Evolutionary conservation across 805 yeast species (phyloP), one percentile per base, ranked within the genome.

Genomic region (Kazachstania kunashirensis): DNA sequence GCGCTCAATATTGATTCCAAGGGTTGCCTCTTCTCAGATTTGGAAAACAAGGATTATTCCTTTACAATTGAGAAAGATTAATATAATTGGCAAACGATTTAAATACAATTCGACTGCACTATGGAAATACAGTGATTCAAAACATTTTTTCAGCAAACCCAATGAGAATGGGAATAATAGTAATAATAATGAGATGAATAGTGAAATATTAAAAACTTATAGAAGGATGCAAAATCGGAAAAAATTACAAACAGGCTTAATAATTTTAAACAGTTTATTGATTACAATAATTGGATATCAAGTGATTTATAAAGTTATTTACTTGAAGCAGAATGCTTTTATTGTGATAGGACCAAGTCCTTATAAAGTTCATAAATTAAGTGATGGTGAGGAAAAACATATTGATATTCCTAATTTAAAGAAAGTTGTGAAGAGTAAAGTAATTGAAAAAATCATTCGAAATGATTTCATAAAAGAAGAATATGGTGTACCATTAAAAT

Each of bases 381-480:
- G 48, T 34, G 39, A 40, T 11, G 25, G 39, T 12, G 60, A 55
- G 36, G 31, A 43, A n/a, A 31, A 42, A 25, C 41, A 45, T 21
- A 38, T 54, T 9, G 49, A 52, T 41, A 20, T 43, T 12, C 38
- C 42, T 2, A 44, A 49, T 20, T 45, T 55, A 14, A 41, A 48
- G 30, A 28, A 27, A 15, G n/a, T 50, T 23, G 47, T 55, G 2
- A 38, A 42, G 31, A 37, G 46, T 19, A 36, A 49, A 17, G 52
- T 53, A 2, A 36, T 55, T 23, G 53, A 43, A 16, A 42, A 44
- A 17, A 32, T 57, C 5, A 48, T 57, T 7, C 42, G 43, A 16
- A 59, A 56, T 42, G 49, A 49, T 15, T 52, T 55, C 53, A 50
- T 57, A 12, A 52, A 52, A 31, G 57, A 53, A 23, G 44, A 55